Conservation (phyloP, 768 basidiomycete genomes). For the Pulveroboletus sp. region DNA sequence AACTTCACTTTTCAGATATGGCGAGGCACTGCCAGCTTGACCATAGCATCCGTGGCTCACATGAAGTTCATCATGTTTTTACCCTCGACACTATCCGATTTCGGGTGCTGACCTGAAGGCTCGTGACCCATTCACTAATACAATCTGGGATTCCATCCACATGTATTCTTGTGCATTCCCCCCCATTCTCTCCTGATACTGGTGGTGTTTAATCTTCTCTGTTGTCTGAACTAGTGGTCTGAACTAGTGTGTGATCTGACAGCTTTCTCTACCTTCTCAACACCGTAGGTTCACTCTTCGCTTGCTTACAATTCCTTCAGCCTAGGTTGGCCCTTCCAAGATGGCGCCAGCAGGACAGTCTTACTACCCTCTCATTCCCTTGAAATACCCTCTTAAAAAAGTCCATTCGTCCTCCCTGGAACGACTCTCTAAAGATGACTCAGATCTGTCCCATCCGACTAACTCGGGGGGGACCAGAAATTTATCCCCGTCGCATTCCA, state of each 20-base stretch:
- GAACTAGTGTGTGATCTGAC: not conserved
- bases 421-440: not conserved
- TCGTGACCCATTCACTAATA: too few relatives aligned
- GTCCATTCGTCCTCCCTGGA: not conserved
- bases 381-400: slow-evolving; percentile 1
- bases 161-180: too few relatives aligned
- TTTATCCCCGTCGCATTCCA: slow-evolving; percentile 1
- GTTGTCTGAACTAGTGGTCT: not conserved
- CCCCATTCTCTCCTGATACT: not conserved
- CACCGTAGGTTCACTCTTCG: slow-evolving; percentile 1
- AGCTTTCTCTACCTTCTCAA: not conserved
- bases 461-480: not conserved
- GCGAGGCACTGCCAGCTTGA: too few relatives aligned
- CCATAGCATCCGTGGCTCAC: too few relatives aligned
- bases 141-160: too few relatives aligned
- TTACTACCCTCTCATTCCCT: slow-evolving; percentile 15
- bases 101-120: too few relatives aligned
- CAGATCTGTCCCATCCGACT: not conserved
- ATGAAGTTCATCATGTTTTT: too few relatives aligned
- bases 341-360: slow-evolving; percentile 14
- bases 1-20: too few relatives aligned
- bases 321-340: not conserved
- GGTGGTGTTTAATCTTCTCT: not conserved
- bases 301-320: not conserved
- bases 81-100: too few relatives aligned